phyloP scores from a whole-genome alignment of 202 grass and related monocot genomes.

The Eragrostis tef region DNA sequence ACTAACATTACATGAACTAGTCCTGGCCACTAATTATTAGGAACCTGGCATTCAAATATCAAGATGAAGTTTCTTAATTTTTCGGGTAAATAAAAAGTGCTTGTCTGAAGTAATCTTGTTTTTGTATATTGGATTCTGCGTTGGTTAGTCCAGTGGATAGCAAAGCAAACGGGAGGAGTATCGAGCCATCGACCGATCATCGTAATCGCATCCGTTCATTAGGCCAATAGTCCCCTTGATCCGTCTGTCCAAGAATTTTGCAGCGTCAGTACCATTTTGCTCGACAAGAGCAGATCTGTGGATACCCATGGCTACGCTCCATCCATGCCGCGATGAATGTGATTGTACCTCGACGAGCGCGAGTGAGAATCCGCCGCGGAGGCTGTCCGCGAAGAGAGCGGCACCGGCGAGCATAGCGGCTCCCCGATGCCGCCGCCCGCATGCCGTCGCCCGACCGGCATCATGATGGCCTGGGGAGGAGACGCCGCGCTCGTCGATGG shows the following conservation, averaged over 20 bases:
- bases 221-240: background rate
- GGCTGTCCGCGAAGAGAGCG: background rate
- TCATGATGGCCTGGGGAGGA: constrained; percentile 37
- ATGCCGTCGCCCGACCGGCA: background rate
- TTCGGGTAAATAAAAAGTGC: background rate
- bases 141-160: too few relatives aligned
- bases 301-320: background rate
- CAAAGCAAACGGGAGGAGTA: too few relatives aligned
- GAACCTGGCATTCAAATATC: background rate
- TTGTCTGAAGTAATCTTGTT: background rate
- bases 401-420: background rate
- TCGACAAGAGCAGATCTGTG: too few relatives aligned
- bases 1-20: background rate
- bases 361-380: background rate
- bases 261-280: too few relatives aligned
- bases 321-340: background rate
- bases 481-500: constrained; percentile 41
- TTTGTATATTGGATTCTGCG: too few relatives aligned
- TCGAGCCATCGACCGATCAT: too few relatives aligned
- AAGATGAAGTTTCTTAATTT: background rate
- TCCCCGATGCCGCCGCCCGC: background rate
- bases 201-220: background rate
- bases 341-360: background rate
- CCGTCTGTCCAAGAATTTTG: background rate
- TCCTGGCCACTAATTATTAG: background rate